phyloP scores from a whole-genome alignment of 2,329 filamentous ascomycete genomes.

The Colletotrichum theobromicola region DNA sequence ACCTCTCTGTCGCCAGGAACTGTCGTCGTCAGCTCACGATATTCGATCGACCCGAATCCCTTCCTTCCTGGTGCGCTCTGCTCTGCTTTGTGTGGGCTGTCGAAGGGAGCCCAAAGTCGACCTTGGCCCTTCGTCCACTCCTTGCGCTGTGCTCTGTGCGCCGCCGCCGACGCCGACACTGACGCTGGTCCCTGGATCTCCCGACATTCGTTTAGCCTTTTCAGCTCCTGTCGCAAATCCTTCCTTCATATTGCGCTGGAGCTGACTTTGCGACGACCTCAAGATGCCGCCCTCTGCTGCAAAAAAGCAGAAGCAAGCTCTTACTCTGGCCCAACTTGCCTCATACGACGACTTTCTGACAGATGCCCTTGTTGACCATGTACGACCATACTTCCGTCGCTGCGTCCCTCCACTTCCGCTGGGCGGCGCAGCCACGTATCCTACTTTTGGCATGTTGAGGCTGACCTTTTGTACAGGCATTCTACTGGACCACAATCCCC shows the following conservation, averaged over 20 bases:
- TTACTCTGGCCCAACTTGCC: slow-evolving; percentile 87
- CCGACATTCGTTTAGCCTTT: slow-evolving; percentile 12
- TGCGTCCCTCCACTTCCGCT: neutral
- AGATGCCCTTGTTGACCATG: slow-evolving; percentile 93
- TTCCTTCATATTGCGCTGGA: slow-evolving; percentile 1
- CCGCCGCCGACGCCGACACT: neutral
- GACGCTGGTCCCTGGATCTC: slow-evolving; percentile 8
- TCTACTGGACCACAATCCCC: slow-evolving; percentile 95
- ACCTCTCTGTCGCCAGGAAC: neutral
- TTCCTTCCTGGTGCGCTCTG: neutral
- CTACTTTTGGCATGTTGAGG: slow-evolving; percentile 21
- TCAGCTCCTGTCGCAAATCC: neutral
- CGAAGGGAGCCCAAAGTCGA: slow-evolving; percentile 14
- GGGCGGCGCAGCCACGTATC: neutral
- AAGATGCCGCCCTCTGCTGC: slow-evolving; percentile 43
- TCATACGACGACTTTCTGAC: slow-evolving; percentile 96
- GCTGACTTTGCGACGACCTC: neutral
- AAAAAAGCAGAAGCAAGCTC: slow-evolving; percentile 65
- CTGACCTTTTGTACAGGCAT: slow-evolving; percentile 64
- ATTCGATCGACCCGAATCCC: neutral
- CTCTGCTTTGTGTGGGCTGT: slow-evolving; percentile 9
- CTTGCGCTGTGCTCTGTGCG: slow-evolving; percentile 15
- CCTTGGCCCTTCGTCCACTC: slow-evolving; percentile 13
- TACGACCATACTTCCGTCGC: slow-evolving; percentile 54
- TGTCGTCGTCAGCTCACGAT: neutral